Base-by-base conservation (phyloP, 208 protist species). In the Tetramitus jugosus region DNA sequence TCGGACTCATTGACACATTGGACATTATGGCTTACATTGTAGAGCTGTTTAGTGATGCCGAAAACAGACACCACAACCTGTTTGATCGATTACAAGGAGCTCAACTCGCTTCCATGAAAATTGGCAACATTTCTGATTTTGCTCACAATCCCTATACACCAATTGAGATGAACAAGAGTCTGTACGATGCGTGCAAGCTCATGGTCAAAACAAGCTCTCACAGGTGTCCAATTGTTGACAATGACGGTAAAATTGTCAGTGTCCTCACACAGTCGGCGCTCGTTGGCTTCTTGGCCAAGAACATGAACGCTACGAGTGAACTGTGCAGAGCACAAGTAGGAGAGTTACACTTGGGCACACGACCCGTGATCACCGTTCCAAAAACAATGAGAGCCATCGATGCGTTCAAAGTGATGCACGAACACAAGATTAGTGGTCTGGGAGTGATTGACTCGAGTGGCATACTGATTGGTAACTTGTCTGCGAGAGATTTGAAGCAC, bases 391-490 rank as follows among this genome's bases (percentile, higher is more conserved):
- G 42, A 74, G 37, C 42, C 17, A 37, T 74, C 53, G 67, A 74
- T 74, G 35, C 31, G 31, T 74, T 74, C 42, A 74, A 74, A 74
- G 53, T 53, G 42, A 74, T 74, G 67, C 39, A 74, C 7, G 31
- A 74, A 53, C 8, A 23, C 2, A 33, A 53, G 26, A 31, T 74
- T 7, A 53, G 42, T 53, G 67, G 67, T 39, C 23, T 74, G 39
- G 42, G 31, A 13, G 67, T 74, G 3, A 20, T 74, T 74, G 67
- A 74, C 20, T 3, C 3, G 3, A 74, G 14, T 39, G 42, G 42
- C 29, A 74, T 39, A 35, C 37, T 74, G 8, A 74, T 74, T 31
- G 67, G 67, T 20, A 74, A 74, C 26, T 37, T 74, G 23, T 53
- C 42, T 26, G 67, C 67, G 23, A 49, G 67, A 53, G 67, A 74